Conservation (phyloP, 2,329 filamentous ascomycete genomes). For the Aspergillus aculeatinus region DNA sequence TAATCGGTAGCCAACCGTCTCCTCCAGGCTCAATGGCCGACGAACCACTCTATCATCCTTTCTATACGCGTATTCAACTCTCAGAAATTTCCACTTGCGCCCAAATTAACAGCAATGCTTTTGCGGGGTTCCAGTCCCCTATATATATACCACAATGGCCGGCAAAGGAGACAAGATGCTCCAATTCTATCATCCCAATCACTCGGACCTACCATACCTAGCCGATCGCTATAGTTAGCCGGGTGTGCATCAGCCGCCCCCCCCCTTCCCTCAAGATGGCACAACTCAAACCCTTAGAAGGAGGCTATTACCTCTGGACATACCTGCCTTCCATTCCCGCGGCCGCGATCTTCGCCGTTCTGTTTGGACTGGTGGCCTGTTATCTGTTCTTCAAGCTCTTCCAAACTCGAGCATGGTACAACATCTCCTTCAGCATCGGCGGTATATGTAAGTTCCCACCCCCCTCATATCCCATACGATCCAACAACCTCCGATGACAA, state of each 20-base stretch:
- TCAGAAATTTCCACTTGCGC: background rate
- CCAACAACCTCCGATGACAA: no score
- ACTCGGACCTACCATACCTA: background rate
- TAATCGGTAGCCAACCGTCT: background rate
- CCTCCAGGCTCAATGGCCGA: no score
- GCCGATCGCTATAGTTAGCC: no score
- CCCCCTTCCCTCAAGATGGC: slow-evolving; percentile 13
- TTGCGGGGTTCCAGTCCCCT: background rate
- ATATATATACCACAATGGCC: background rate
- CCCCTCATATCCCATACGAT: background rate
- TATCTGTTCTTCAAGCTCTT: slow-evolving; percentile 31
- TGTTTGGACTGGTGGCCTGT: slow-evolving; percentile 29
- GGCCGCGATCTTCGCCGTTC: slow-evolving; percentile 23
- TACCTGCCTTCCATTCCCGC: slow-evolving; percentile 31
- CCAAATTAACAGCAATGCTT: background rate
- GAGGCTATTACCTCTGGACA: slow-evolving; percentile 26
- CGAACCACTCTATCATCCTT: background rate
- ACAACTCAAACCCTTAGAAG: slow-evolving; percentile 17
- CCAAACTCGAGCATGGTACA: slow-evolving; percentile 31
- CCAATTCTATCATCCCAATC: background rate
- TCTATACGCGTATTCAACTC: slow-evolving; percentile 14
- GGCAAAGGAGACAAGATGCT: background rate
- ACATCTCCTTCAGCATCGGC: slow-evolving; percentile 35
- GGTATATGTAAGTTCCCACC: slow-evolving; percentile 33
- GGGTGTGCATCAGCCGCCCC: background rate